phyloP scores from a whole-genome alignment of 163 green algal genomes.

The Chlamydomonas reinhardtii region DNA sequence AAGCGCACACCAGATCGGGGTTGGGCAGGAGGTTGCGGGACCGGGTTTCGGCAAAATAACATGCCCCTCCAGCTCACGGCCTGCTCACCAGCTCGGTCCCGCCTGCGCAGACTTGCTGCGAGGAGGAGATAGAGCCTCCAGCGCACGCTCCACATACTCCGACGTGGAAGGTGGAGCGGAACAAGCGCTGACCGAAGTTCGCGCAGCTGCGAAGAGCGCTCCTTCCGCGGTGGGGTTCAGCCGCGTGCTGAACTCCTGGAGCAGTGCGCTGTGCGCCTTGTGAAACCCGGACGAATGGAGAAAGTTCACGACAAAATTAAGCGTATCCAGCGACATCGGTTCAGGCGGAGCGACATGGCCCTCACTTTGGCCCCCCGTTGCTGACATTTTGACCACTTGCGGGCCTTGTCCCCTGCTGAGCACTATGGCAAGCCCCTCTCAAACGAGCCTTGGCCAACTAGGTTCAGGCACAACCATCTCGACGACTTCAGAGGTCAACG shows the following conservation, averaged over 20 bases:
- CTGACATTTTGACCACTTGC: background rate
- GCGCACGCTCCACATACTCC: constrained; percentile 31
- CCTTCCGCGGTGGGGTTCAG: constrained; percentile 33
- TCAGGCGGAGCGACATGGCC: background rate
- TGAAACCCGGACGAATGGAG: constrained; percentile 42
- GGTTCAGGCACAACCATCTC: background rate
- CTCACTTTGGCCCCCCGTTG: background rate
- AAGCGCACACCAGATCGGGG: no score
- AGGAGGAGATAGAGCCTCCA: constrained; percentile 22
- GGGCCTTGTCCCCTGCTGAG: no score
- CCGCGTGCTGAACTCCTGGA: constrained; percentile 32
- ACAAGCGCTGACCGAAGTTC: constrained; percentile 14
- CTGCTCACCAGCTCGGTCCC: constrained; percentile 33
- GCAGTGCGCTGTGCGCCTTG: constrained; percentile 32
- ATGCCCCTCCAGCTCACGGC: background rate
- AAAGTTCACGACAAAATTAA: constrained; percentile 50
- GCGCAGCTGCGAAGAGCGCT: constrained; percentile 32
- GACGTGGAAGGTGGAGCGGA: constrained; percentile 22
- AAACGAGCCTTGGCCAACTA: background rate
- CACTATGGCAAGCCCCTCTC: background rate
- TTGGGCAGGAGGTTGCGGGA: background rate
- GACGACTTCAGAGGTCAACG: no score
- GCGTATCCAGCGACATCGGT: constrained; percentile 25
- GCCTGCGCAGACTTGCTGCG: constrained; percentile 47
- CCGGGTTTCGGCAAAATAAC: background rate